Evolutionary conservation across 768 basidiomycete species (phyloP).

Genomic region (Cantharellus cinnabarinus): DNA sequence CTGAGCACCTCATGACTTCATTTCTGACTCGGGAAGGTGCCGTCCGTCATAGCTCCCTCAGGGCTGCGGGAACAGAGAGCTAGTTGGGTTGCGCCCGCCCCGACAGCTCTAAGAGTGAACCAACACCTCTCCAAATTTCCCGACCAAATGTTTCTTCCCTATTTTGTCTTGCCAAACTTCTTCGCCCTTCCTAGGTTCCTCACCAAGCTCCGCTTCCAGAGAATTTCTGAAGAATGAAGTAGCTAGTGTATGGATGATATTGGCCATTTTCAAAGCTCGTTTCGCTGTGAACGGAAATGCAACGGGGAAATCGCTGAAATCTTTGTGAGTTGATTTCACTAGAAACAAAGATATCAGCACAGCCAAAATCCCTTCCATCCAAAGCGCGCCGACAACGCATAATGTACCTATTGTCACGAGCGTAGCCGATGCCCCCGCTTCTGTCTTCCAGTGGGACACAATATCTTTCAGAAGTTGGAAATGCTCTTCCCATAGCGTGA

Average conservation of each 20-base stretch:
- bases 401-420: slow-evolving; percentile 8
- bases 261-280: not conserved
- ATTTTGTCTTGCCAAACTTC: slow-evolving; percentile 5
- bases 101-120: not conserved
- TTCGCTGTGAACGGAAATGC: not conserved
- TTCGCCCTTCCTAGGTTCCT: not conserved
- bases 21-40: too few relatives aligned
- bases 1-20: too few relatives aligned
- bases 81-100: too few relatives aligned
- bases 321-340: slow-evolving; percentile 7
- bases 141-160: slow-evolving; percentile 2
- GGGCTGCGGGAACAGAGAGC: too few relatives aligned
- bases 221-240: slow-evolving; percentile 5
- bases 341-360: not conserved
- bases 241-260: slow-evolving; percentile 2
- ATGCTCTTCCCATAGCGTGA: slow-evolving; percentile 63
- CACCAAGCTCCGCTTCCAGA: slow-evolving; percentile 3
- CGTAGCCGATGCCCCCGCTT: not conserved
- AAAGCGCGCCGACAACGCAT: not conserved
- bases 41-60: too few relatives aligned
- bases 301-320: slow-evolving; percentile 7
- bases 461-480: slow-evolving; percentile 37
- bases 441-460: slow-evolving; percentile 27
- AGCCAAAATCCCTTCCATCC: not conserved
- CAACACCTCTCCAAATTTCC: slow-evolving; percentile 4